Evolutionary conservation across 2,329 filamentous ascomycete genomes (phyloP), one percentile per base, ranked within the genome.

Genomic region (Aspergillus quadricinctus): DNA sequence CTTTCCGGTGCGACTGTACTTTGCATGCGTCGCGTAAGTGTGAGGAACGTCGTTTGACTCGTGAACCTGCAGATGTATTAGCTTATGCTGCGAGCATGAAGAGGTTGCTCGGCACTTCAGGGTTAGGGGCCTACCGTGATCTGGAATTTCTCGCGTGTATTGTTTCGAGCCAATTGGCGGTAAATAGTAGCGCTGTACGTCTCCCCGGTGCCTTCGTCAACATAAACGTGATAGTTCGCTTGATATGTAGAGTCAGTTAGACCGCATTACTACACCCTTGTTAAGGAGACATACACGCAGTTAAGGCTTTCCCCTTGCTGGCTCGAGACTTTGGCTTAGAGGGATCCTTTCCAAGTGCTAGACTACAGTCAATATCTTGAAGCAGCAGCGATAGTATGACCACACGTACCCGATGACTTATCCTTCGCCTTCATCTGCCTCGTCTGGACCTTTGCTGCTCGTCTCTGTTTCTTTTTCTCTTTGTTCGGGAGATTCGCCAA

Each of bases 161-260:
- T 81, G 10, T 50, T 76, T 75, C 4, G 58, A 70, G 41, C 67
- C 78, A 70, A 72, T 82, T 67, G 66, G 68, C 88, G 82, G 2
- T 80, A 79, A 14, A 94, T 73, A 0, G 79, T 78, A 56, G 89
- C 74, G 53, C 86, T 79, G 72, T 90, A 91, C 3, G 76, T 70
- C 68, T 90, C 89, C 49, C 80, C 81, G 0, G 80, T 66, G 14
- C 48, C 81, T 3, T 65, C 54, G 67, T 94, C 89, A 19, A 72
- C 74, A 71, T 88, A 91, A 58, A 89, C 71, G 57, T 84, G 85
- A 65, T 86, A 84, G n/a, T 83, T 75, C 35, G 78, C 85, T 87
- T 37, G 21, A 48, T 56, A 19, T 21, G 23, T 7, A 7, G 23
- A 41, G 10, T 7, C 11, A 40, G 35, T 55, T 17, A 55, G 43